Evolutionary conservation across 2,329 filamentous ascomycete species (phyloP).

Genomic region (Bipolaris cookei): DNA sequence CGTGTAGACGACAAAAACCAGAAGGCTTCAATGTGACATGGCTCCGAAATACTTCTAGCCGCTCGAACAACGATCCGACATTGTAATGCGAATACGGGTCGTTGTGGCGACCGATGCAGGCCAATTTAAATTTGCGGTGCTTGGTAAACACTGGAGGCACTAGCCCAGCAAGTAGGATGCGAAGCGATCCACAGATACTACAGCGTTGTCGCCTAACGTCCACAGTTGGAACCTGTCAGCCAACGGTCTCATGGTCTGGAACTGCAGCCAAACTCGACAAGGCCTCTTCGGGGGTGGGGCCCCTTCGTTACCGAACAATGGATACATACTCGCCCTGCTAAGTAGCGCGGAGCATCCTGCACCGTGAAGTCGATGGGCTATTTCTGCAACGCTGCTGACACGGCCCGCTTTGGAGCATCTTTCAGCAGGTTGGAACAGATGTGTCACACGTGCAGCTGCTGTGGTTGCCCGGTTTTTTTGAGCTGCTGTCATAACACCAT

Average conservation of each 20-base stretch:
- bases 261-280: slow-evolving; percentile 9
- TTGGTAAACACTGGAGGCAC: slow-evolving; percentile 29
- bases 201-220: slow-evolving; percentile 28
- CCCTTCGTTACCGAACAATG: slow-evolving; percentile 23
- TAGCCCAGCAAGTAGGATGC: slow-evolving; percentile 34
- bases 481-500: slow-evolving; percentile 32
- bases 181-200: slow-evolving; percentile 41
- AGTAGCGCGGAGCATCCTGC: slow-evolving; percentile 32
- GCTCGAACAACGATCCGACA: background rate
- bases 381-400: slow-evolving; percentile 28
- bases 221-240: slow-evolving; percentile 27
- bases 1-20: background rate
- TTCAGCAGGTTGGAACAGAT: slow-evolving; percentile 29
- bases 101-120: slow-evolving; percentile 30
- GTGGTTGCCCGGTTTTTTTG: slow-evolving; percentile 2
- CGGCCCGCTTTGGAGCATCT: slow-evolving; percentile 27
- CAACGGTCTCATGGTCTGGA: slow-evolving; percentile 16
- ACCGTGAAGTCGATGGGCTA: slow-evolving; percentile 23
- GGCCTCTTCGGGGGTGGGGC: slow-evolving; percentile 16
- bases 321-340: slow-evolving; percentile 17
- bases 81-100: slow-evolving; percentile 13
- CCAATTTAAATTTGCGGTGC: slow-evolving; percentile 29
- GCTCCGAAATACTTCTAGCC: background rate
- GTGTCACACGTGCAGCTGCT: slow-evolving; percentile 24
- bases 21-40: background rate